Evolutionary conservation across 768 basidiomycete species (phyloP).

Genomic region (Amanita rimosa): DNA sequence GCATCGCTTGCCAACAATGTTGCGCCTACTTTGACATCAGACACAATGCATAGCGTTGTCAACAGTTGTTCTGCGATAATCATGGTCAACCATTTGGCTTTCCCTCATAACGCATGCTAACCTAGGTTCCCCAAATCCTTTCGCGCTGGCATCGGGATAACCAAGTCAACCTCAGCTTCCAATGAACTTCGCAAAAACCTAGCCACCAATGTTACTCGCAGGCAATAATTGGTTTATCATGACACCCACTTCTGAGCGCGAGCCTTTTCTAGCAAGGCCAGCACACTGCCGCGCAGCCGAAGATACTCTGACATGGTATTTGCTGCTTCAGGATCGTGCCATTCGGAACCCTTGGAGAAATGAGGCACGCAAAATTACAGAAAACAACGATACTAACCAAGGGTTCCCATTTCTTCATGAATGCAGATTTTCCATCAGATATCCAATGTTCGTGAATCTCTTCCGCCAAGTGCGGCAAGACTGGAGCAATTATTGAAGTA

Average conservation of each 20-base stretch:
- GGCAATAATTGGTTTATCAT: not conserved
- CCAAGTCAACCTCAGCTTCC: constrained; percentile 64
- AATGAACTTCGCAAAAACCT: constrained; percentile 68
- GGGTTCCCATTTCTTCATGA: constrained; percentile 55
- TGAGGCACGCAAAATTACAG: not conserved
- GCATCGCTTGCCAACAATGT: constrained; percentile 27
- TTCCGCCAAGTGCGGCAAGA: constrained; percentile 85
- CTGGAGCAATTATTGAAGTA: constrained; percentile 66
- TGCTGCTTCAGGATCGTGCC: constrained; percentile 48
- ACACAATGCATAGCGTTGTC: constrained; percentile 73
- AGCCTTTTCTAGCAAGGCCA: constrained; percentile 67
- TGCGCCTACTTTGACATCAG: constrained; percentile 46
- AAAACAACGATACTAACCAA: constrained; percentile 33
- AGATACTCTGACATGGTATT: constrained; percentile 57
- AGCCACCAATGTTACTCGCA: not conserved
- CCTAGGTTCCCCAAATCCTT: constrained; percentile 26
- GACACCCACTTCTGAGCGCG: constrained; percentile 55
- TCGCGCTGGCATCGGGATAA: constrained; percentile 28
- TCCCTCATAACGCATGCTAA: not conserved
- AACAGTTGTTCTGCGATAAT: constrained; percentile 41
- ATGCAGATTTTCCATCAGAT: constrained; percentile 44
- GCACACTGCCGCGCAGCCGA: constrained; percentile 44
- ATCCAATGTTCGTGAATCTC: constrained; percentile 55
- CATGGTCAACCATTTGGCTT: not conserved
- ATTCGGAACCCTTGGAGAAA: constrained; percentile 36